Base-by-base conservation (phyloP, 345 rosid genomes). In the Bruguiera sexangula region DNA sequence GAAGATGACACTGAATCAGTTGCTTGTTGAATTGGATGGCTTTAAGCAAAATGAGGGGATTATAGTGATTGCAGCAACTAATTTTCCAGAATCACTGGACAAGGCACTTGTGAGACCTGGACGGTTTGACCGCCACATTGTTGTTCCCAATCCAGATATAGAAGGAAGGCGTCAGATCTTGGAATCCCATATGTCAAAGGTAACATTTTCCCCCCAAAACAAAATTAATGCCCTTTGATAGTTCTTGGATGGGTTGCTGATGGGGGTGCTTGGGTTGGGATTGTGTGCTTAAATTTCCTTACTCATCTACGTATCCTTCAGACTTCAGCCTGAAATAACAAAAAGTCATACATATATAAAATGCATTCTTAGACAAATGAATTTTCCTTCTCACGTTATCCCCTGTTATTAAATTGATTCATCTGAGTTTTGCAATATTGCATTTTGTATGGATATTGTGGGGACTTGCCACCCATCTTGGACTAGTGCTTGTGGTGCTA, bases 151-250 rank as follows among this genome's bases (percentile, higher is more conserved):
- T 77, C 98, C 99, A 13, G 99, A 95, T 59, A 96, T 95, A 6
- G 97, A 92, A 82, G 99, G 99, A 61, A 81, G 99, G 43, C 89
- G 92, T 67, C 98, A 95, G 89, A 95, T 95, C 74, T 48, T 95
- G 82, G 99, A 95, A 75, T 81, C 88, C 71, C 97, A 92, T 83
- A 90, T 95, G 99, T 85, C 98, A 59, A 92, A 95, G 98, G 99
- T 95, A 87, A 67, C 67, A 13, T 32, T 77, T 34, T 34, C 37
- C 37, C 15, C 2, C 15, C 46, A 39, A 39, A 39, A 9, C 46
- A 9, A 39, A 39, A 39, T 2, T 3, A 39, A 34, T 34, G 37
- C 37, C 46, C 15, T 39, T 11, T 2, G 15, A 39, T 39, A 39
- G 15, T 39, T 9, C 46, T 39, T 37, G 11, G 43, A 1, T 37